Conservation (phyloP, 2,329 filamentous ascomycete genomes). For the Meredithiella fracta region DNA sequence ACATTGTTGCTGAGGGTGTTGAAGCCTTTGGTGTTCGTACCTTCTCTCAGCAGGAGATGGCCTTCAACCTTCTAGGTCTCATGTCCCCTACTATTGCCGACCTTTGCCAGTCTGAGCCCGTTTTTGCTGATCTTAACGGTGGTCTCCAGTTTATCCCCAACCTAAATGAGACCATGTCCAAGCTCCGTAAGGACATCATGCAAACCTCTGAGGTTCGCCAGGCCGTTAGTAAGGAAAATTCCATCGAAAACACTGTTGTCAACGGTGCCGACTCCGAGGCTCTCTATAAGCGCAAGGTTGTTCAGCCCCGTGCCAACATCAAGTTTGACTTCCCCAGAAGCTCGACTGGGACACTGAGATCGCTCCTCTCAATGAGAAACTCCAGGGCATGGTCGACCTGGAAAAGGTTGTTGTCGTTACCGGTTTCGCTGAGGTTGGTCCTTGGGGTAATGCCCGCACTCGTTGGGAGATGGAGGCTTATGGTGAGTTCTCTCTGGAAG, state of each 20-base stretch:
- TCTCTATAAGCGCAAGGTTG: conserved; percentile 83
- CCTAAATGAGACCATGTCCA: conserved; percentile 85
- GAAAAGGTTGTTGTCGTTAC: conserved; percentile 97
- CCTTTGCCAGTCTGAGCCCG: conserved; percentile 85
- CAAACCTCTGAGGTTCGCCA: conserved; percentile 87
- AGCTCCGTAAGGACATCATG: conserved; percentile 83
- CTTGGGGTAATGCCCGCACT: conserved; percentile 96
- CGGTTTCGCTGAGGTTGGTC: conserved; percentile 87
- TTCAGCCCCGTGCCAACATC: conserved; percentile 91
- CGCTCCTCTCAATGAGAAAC: conserved; percentile 68
- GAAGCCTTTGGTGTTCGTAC: conserved; percentile 94
- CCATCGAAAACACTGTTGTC: conserved; percentile 92
- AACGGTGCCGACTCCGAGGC: conserved; percentile 86
- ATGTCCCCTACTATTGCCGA: conserved; percentile 92
- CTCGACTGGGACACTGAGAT: conserved; percentile 87
- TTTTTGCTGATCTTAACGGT: conserved; percentile 94
- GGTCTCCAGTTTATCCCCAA: conserved; percentile 95
- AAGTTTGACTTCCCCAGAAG: conserved; percentile 83
- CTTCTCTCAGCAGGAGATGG: conserved; percentile 99
- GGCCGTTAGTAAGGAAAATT: conserved; percentile 87
- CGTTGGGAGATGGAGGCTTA: conserved; percentile 99
- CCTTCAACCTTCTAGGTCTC: conserved; percentile 89
- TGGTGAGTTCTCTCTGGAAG: conserved; percentile 91
- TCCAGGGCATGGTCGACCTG: conserved; percentile 96
- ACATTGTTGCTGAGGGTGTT: conserved; percentile 90